Conservation (phyloP, 345 rosid species). For the Raphanus sativus region DNA sequence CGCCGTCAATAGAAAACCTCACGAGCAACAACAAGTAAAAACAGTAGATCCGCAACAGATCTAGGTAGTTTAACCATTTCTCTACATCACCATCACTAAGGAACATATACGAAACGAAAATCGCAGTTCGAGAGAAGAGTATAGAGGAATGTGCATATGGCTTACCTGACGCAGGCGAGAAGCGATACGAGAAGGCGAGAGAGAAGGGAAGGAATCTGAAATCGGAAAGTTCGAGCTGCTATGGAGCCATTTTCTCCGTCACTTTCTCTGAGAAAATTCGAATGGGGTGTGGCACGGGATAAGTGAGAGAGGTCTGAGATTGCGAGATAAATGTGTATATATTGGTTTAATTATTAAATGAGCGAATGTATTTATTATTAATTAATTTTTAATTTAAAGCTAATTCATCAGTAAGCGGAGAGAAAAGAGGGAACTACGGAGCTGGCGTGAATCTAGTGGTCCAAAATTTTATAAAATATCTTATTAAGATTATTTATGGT, state of each 20-base stretch:
- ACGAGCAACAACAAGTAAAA: neutral
- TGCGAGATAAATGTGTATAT: neutral
- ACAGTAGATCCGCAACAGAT: slow-evolving; percentile 32
- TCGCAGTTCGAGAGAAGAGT: neutral
- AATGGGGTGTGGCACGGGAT: slow-evolving; percentile 13
- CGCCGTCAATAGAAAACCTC: neutral
- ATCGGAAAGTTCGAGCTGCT: slow-evolving; percentile 14
- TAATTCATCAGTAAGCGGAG: neutral
- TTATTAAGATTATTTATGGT: neutral
- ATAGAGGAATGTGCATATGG: neutral
- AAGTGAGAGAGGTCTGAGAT: too few species aligned
- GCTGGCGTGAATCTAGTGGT: slow-evolving; percentile 32
- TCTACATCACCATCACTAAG: slow-evolving; percentile 21
- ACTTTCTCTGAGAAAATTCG: slow-evolving; percentile 40
- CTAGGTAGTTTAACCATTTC: slow-evolving; percentile 4
- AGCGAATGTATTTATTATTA: neutral
- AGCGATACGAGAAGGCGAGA: neutral
- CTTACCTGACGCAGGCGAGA: slow-evolving; percentile 19
- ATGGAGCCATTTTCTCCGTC: slow-evolving; percentile 34
- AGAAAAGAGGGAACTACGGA: slow-evolving; percentile 27
- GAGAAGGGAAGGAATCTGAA: neutral
- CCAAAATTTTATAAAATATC: neutral
- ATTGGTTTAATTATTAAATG: neutral
- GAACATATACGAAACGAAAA: neutral
- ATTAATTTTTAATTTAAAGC: neutral